Percentiles rank a stretch among this genome's conserved stretches.
Evolutionary conservation across 768 basidiomycete genomes (phyloP).

Genomic region (Serendipita vermifera): DNA sequence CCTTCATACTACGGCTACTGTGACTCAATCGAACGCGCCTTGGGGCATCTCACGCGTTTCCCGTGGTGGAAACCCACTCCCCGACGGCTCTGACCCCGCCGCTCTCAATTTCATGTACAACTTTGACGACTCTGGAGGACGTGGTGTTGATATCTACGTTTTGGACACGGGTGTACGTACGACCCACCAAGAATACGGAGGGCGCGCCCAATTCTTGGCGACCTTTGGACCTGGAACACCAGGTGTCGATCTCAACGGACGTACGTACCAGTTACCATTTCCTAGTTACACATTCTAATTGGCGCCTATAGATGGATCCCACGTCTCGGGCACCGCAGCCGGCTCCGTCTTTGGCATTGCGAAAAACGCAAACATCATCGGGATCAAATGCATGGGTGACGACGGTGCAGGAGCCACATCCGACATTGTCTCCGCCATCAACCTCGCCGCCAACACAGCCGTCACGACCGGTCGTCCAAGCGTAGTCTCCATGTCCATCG

Average conservation of each 20-base stretch:
- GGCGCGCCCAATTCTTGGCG: neutral
- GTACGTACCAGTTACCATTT: neutral
- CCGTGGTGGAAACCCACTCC: neutral
- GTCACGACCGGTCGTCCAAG: neutral
- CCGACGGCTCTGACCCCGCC: neutral
- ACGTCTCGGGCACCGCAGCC: neutral
- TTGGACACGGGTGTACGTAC: slow-evolving; percentile 1
- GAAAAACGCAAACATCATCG: neutral
- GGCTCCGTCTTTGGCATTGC: slow-evolving; percentile 4
- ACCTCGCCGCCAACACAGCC: neutral
- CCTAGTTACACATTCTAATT: too few species aligned
- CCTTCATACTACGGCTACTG: neutral
- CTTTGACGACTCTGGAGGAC: slow-evolving; percentile 6
- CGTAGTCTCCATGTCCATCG: slow-evolving; percentile 1
- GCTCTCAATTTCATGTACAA: neutral
- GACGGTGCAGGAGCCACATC: neutral
- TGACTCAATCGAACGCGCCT: neutral
- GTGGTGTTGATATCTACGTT: slow-evolving; percentile 5
- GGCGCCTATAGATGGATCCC: neutral
- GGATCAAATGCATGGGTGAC: slow-evolving; percentile 8
- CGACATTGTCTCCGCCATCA: slow-evolving; percentile 8
- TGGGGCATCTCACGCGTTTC: neutral
- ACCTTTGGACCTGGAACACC: neutral
- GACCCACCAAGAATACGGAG: neutral
- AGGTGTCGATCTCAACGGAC: neutral